Evolutionary conservation across 257 asterid genomes (phyloP).

Genomic region (Solanum chaucha): DNA sequence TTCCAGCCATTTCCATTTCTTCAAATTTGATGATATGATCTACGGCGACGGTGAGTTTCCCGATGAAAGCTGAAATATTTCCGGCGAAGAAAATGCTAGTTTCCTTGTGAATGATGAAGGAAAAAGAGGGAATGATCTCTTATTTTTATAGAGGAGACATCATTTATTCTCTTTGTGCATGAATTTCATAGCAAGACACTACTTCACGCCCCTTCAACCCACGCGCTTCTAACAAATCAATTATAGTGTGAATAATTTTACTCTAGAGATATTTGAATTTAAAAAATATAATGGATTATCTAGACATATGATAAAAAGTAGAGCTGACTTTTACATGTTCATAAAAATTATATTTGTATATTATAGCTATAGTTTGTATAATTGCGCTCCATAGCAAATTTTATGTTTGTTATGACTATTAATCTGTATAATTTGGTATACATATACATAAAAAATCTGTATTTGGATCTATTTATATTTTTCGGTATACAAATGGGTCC

Average conservation of each 20-base stretch:
- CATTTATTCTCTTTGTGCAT: slow-evolving; percentile 8
- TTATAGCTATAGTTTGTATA: too few relatives aligned
- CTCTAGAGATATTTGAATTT: neutral
- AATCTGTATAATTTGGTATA: too few relatives aligned
- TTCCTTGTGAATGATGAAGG: slow-evolving; percentile 9
- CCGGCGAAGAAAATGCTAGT: neutral
- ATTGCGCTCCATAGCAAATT: too few relatives aligned
- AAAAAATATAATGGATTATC: too few relatives aligned
- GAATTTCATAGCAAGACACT: neutral
- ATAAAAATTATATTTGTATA: too few relatives aligned
- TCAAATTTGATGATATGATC: neutral
- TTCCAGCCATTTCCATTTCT: slow-evolving; percentile 20
- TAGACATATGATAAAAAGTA: fast-evolving
- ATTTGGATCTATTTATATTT: too few relatives aligned
- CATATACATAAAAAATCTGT: too few relatives aligned
- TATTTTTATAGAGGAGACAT: slow-evolving; percentile 14
- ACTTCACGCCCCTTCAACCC: neutral
- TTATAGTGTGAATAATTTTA: too few relatives aligned
- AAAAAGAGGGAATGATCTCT: neutral
- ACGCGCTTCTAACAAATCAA: neutral
- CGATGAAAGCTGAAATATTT: neutral
- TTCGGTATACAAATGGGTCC: too few relatives aligned
- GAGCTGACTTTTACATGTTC: too few relatives aligned
- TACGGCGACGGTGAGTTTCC: neutral
- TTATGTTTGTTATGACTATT: too few relatives aligned